Evolutionary conservation across 495 filamentous ascomycete species (phyloP).

Genomic region (Lindgomyces ingoldianus): DNA sequence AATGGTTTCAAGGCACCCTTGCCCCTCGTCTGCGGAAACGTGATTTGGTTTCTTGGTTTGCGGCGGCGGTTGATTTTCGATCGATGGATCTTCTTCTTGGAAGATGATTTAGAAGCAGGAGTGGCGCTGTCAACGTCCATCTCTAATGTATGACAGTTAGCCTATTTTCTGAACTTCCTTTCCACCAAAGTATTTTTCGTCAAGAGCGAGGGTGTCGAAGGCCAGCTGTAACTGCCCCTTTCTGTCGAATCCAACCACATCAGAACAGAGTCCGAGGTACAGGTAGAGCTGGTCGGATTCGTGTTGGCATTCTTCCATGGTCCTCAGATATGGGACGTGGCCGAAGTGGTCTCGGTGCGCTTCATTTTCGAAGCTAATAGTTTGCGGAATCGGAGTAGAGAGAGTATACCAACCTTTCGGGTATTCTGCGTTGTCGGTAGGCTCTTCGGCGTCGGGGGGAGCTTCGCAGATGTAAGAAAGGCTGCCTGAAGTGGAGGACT

Average conservation of each 20-base stretch:
- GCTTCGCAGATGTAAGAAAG: background rate
- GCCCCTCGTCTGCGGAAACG: slow-evolving; percentile 24
- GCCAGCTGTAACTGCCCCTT: slow-evolving; percentile 21
- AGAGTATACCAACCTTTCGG: slow-evolving; percentile 34
- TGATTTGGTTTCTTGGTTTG: slow-evolving; percentile 31
- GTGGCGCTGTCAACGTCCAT: slow-evolving; percentile 36
- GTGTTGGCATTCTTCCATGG: slow-evolving; percentile 12
- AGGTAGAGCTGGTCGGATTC: slow-evolving; percentile 4
- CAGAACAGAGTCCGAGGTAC: slow-evolving; percentile 29
- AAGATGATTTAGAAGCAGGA: background rate
- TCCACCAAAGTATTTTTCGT: no score
- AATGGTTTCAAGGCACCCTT: slow-evolving; percentile 34
- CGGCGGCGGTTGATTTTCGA: slow-evolving; percentile 23
- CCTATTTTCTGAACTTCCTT: slow-evolving; percentile 1
- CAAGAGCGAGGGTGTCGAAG: slow-evolving; percentile 21
- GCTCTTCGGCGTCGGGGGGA: slow-evolving; percentile 5
- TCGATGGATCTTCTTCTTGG: slow-evolving; percentile 14
- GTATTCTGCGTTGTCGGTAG: slow-evolving; percentile 12
- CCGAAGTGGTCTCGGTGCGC: background rate
- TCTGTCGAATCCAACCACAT: slow-evolving; percentile 28
- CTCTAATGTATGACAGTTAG: slow-evolving; percentile 25
- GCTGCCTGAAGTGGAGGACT: background rate
- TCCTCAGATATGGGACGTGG: slow-evolving; percentile 4
- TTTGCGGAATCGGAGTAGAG: slow-evolving; percentile 16
- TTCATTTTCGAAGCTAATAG: slow-evolving; percentile 1